Evolutionary conservation across 441 rosid genomes (phyloP).

Genomic region (Jatropha podagrica): DNA sequence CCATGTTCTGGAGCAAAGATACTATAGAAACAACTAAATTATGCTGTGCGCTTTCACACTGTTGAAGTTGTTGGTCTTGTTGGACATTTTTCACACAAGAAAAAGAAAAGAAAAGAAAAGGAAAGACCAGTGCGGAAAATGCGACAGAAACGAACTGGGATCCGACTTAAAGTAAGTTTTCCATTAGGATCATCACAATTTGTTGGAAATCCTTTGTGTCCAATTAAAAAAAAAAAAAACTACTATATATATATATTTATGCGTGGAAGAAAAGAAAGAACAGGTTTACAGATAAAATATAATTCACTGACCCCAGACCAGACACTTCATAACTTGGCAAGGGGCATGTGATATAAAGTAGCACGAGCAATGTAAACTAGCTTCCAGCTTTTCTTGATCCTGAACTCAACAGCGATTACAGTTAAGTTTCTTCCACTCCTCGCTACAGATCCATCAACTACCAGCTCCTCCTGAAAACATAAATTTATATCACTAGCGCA

Average conservation of each 20-base stretch:
- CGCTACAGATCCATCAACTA: conserved; percentile 56
- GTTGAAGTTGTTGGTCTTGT: background rate
- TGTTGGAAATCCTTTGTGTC: no score
- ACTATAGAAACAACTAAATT: background rate
- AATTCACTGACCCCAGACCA: background rate
- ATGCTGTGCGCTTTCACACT: no score
- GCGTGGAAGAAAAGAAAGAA: no score
- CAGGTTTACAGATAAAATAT: background rate
- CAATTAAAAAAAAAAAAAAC: no score
- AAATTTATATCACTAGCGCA: background rate
- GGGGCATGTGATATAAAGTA: conserved; percentile 50
- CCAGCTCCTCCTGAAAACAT: conserved; percentile 41
- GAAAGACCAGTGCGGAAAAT: no score
- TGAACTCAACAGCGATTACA: conserved; percentile 53
- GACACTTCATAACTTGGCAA: conserved; percentile 49
- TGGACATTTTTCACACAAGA: background rate
- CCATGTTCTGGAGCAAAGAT: background rate
- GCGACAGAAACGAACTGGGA: no score
- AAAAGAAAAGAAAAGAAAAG: background rate
- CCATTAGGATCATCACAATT: no score
- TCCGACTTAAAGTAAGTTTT: no score
- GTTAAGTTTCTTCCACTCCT: conserved; percentile 74
- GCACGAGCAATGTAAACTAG: conserved; percentile 54
- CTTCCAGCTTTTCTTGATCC: conserved; percentile 47
- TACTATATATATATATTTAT: no score